These are phyloP conservation scores for Spiraea crenata DNA, from an alignment of 331 rosid species.

Conservation along the genomic window DNA sequence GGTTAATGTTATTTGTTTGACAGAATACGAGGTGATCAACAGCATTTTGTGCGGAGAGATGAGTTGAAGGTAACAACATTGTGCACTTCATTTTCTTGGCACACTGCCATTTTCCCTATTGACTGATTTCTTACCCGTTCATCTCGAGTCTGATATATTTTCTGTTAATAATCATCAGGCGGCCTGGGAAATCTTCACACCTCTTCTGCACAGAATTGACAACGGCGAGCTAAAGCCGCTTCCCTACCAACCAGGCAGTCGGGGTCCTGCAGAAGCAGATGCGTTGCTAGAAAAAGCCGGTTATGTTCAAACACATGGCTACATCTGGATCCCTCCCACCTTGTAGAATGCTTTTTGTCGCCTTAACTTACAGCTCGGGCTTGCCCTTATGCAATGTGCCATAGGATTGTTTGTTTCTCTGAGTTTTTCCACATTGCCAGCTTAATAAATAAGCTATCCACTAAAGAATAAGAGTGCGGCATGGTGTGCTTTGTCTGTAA, in stretches of 20 bases:
- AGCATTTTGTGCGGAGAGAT: slow-evolving; percentile 92
- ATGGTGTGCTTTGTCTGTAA: slow-evolving; percentile 15
- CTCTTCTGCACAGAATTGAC: slow-evolving; percentile 85
- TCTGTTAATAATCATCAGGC: slow-evolving; percentile 53
- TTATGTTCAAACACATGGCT: slow-evolving; percentile 87
- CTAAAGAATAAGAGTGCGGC: slow-evolving; percentile 12
- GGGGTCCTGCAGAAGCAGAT: slow-evolving; percentile 92
- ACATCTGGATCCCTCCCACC: slow-evolving; percentile 95
- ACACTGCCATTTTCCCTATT: slow-evolving; percentile 13
- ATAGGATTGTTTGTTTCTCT: background rate
- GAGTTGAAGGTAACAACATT: slow-evolving; percentile 75
- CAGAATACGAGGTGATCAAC: slow-evolving; percentile 96
- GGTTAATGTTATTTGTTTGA: slow-evolving; percentile 13
- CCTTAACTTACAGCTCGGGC: background rate
- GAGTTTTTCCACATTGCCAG: slow-evolving; percentile 2
- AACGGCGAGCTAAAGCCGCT: slow-evolving; percentile 59
- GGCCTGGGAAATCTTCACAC: slow-evolving; percentile 97
- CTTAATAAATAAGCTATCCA: slow-evolving; percentile 21
- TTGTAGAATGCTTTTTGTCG: slow-evolving; percentile 33
- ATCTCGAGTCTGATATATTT: background rate
- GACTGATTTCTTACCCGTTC: slow-evolving; percentile 8
- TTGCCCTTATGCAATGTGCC: slow-evolving; percentile 12
- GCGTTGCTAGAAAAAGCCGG: slow-evolving; percentile 75
- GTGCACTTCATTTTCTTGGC: slow-evolving; percentile 5
- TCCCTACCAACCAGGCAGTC: slow-evolving; percentile 74